These are phyloP conservation scores for Paraphaeosphaeria minitans DNA, from an alignment of 2,329 filamentous ascomycete genomes.

Conservation along the genomic window DNA sequence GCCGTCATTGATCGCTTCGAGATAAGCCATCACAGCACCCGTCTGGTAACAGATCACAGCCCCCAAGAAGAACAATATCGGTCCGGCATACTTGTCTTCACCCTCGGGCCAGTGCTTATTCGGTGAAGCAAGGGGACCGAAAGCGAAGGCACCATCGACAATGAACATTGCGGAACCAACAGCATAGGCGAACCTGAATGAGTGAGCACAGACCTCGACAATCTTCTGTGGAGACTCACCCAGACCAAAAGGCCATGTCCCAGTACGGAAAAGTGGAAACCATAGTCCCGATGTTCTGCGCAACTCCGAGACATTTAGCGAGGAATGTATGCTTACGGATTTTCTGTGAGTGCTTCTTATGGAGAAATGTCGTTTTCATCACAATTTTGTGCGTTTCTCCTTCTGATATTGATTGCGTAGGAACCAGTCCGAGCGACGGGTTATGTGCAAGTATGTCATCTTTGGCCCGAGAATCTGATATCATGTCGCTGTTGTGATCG, in stretches of 20 bases:
- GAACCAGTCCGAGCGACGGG: background rate
- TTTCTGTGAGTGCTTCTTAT: background rate
- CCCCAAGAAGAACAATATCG: constrained; percentile 4
- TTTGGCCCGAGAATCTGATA: background rate
- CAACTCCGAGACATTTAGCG: background rate
- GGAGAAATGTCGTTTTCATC: background rate
- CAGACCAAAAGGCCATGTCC: constrained; percentile 12
- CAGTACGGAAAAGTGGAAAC: constrained; percentile 9
- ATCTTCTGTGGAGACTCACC: background rate
- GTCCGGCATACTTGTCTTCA: constrained; percentile 7
- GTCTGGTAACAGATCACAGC: constrained; percentile 4
- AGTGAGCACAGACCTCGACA: background rate
- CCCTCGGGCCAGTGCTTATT: constrained; percentile 1
- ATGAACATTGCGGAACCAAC: constrained; percentile 9
- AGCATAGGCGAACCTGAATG: background rate
- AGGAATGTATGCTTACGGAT: background rate
- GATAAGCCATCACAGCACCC: constrained; percentile 6
- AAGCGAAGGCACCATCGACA: constrained; percentile 3
- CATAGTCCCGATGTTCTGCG: constrained; percentile 11
- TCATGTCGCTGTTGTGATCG: background rate
- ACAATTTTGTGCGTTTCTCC: constrained; percentile 3
- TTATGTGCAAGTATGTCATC: background rate
- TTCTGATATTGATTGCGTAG: background rate
- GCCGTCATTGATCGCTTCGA: constrained; percentile 10
- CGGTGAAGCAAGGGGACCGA: constrained; percentile 7